Evolutionary conservation across 306 rosid species (phyloP).

Genomic region (Pyrus pyrifolia): DNA sequence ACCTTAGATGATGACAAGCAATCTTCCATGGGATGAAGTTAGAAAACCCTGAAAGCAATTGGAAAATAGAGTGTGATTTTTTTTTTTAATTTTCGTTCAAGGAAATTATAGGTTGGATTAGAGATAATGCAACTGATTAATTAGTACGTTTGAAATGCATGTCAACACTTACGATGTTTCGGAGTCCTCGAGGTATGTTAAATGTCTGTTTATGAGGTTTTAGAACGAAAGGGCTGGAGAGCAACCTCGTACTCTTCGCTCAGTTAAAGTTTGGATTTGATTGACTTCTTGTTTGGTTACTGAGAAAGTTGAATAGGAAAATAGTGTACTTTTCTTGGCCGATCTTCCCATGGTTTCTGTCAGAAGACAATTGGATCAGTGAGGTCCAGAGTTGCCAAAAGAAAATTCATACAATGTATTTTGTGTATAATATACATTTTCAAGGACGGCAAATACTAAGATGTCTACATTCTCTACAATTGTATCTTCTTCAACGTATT

Average conservation of each 20-base stretch:
- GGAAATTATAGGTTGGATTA: not conserved
- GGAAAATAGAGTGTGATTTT: not conserved
- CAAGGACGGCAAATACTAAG: not conserved
- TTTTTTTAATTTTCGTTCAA: not conserved
- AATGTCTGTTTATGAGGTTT: constrained; percentile 2
- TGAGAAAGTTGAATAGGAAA: not conserved
- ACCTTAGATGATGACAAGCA: constrained; percentile 13
- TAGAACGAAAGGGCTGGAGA: not conserved
- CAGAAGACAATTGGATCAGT: not conserved
- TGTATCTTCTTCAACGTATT: too few relatives aligned
- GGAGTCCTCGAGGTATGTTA: constrained; percentile 2
- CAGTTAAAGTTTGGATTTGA: not conserved
- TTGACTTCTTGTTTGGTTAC: not conserved
- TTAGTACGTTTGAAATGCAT: not conserved
- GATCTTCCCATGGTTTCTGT: not conserved
- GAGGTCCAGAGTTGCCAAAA: not conserved
- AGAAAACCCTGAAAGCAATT: not conserved
- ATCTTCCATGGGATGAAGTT: not conserved
- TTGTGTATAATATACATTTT: not conserved
- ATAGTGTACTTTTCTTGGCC: not conserved
- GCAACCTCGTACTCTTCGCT: constrained; percentile 10
- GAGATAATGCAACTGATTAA: not conserved
- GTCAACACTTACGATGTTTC: not conserved
- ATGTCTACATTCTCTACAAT: not conserved
- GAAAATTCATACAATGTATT: not conserved